Conservation (phyloP, 768 basidiomycete genomes). For the Rhodosporidiobolus sp. region DNA sequence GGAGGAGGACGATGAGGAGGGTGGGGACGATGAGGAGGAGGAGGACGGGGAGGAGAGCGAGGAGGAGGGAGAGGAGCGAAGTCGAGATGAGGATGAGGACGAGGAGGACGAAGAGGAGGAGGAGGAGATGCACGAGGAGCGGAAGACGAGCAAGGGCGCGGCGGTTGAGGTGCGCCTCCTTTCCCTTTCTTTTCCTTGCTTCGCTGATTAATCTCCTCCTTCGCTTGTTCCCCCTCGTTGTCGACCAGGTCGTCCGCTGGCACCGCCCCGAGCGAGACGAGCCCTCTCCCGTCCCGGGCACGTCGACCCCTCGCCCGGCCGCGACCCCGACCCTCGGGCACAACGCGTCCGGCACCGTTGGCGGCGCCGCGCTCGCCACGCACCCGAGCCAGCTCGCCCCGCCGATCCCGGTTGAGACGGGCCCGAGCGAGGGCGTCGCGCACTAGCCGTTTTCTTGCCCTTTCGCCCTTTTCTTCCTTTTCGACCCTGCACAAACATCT, state of each 20-base stretch:
- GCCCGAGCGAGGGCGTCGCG: too few relatives aligned
- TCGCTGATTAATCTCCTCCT: neutral
- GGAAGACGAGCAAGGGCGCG: slow-evolving; percentile 29
- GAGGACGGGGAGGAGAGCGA: neutral
- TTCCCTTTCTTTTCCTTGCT: neutral
- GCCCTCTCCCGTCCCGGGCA: neutral
- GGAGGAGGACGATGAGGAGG: slow-evolving; percentile 17
- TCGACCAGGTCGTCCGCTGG: slow-evolving; percentile 32
- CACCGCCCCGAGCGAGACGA: slow-evolving; percentile 29
- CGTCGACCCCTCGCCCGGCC: neutral
- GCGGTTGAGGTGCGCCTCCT: slow-evolving; percentile 29
- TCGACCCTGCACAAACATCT: too few relatives aligned
- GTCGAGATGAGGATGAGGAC: slow-evolving; percentile 6
- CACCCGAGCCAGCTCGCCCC: too few relatives aligned
- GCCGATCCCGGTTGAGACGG: too few relatives aligned
- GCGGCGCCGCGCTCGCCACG: neutral
- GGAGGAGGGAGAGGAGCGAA: slow-evolving; percentile 6
- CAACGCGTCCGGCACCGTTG: neutral
- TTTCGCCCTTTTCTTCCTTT: too few relatives aligned
- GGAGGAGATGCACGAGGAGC: slow-evolving; percentile 10
- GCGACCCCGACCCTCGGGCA: too few relatives aligned
- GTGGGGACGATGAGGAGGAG: slow-evolving; percentile 6
- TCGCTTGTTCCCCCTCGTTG: too few relatives aligned
- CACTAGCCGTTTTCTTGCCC: too few relatives aligned
- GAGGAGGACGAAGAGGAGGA: slow-evolving; percentile 16